A percentile compares a stretch with the other conserved stretches of the same genome.
These are phyloP conservation scores for Neurospora africana DNA, from an alignment of 495 filamentous ascomycete species.

Conservation along the genomic window DNA sequence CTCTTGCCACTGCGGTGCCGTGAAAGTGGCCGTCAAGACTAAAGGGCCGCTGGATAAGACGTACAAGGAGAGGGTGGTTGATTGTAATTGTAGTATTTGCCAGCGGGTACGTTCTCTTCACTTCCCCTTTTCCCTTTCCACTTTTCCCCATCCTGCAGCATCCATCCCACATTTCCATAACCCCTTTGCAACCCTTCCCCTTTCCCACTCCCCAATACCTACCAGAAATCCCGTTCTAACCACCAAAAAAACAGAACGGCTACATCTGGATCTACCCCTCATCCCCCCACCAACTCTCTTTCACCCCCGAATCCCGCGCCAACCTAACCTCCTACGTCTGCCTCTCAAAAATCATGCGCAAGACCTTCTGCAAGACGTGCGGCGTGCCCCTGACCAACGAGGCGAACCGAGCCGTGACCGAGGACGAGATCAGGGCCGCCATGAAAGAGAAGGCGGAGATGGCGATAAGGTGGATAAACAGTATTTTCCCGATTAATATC, in stretches of 20 bases:
- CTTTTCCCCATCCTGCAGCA: too few relatives aligned
- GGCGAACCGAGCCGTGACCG: conserved; percentile 8
- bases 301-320: conserved; percentile 24
- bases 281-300: conserved; percentile 5
- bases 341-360: conserved; percentile 12
- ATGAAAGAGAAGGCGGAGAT: conserved; percentile 3
- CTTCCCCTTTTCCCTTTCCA: not conserved
- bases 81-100: conserved; percentile 40
- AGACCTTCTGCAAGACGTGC: conserved; percentile 37
- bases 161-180: too few relatives aligned
- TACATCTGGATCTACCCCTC: conserved; percentile 28
- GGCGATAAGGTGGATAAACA: conserved; percentile 1
- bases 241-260: conserved; percentile 15
- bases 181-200: too few relatives aligned
- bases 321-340: conserved; percentile 27
- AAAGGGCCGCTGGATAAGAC: conserved; percentile 22
- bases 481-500: not conserved
- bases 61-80: conserved; percentile 11
- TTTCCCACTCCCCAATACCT: too few relatives aligned
- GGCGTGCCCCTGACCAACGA: conserved; percentile 25
- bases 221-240: too few relatives aligned
- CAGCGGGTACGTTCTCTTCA: conserved; percentile 20
- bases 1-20: conserved; percentile 43
- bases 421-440: conserved; percentile 10
- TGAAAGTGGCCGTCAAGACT: conserved; percentile 30